Conservation (phyloP, 2,329 filamentous ascomycete genomes). For the Dactylellina drechsleri region DNA sequence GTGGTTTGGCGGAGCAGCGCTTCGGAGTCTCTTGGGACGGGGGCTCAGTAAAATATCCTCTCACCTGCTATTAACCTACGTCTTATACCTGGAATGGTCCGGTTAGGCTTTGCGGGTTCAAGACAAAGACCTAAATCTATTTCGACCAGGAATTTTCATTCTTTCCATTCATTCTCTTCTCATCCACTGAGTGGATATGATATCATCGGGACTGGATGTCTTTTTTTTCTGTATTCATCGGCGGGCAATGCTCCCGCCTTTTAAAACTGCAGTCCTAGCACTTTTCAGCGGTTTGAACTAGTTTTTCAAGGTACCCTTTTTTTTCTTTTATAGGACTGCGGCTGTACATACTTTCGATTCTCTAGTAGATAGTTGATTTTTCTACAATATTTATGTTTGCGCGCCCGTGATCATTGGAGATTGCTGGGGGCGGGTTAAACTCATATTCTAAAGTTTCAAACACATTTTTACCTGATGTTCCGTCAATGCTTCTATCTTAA, state of each 20-base stretch:
- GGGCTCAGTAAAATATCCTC: constrained; percentile 25
- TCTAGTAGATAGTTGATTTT: constrained; percentile 22
- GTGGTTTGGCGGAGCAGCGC: constrained; percentile 30
- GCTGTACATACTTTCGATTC: constrained; percentile 41
- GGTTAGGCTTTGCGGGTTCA: too few relatives aligned
- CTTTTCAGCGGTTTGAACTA: constrained; percentile 12
- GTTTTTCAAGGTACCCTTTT: not conserved
- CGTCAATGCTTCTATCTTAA: constrained; percentile 18
- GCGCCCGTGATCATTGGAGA: too few relatives aligned
- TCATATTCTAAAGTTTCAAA: not conserved
- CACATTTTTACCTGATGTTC: not conserved
- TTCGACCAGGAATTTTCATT: not conserved
- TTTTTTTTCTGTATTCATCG: constrained; percentile 6
- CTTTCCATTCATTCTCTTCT: constrained; percentile 10
- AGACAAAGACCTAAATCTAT: too few relatives aligned
- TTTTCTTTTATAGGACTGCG: constrained; percentile 18
- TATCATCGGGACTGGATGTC: constrained; percentile 14
- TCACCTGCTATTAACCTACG: constrained; percentile 34
- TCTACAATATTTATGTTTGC: constrained; percentile 17
- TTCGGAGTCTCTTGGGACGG: constrained; percentile 40
- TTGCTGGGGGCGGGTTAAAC: not conserved
- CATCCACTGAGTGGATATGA: constrained; percentile 8
- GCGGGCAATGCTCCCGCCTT: not conserved
- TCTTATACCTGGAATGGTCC: not conserved
- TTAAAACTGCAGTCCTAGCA: constrained; percentile 3